These are phyloP conservation scores for Cytidiella melzeri DNA, from an alignment of 768 basidiomycete genomes.

Conservation along the genomic window DNA sequence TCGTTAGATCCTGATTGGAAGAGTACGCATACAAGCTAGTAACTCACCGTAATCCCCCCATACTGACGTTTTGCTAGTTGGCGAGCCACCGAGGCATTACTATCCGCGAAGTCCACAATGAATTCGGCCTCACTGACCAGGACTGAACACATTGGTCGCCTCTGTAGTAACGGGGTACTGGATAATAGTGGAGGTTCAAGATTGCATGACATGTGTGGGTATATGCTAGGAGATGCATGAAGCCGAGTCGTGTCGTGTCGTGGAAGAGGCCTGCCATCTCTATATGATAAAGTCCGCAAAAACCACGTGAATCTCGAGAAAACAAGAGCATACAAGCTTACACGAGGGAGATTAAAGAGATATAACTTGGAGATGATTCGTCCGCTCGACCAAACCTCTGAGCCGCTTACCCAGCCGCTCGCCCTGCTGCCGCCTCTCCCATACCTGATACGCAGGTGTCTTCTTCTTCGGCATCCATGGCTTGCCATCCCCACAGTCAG, in stretches of 20 bases:
- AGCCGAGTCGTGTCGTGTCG: neutral
- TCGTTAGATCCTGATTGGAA: constrained; percentile 68
- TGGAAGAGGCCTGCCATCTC: neutral
- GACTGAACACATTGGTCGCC: constrained; percentile 34
- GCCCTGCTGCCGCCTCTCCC: constrained; percentile 70
- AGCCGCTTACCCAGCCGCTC: constrained; percentile 66
- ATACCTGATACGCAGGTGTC: constrained; percentile 76
- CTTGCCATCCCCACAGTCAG: constrained; percentile 20
- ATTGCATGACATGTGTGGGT: neutral
- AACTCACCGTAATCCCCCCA: neutral
- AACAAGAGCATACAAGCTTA: neutral
- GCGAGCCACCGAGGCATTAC: constrained; percentile 65
- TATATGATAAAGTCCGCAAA: neutral
- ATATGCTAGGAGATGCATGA: neutral
- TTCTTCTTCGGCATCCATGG: constrained; percentile 80
- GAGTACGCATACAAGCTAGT: constrained; percentile 34
- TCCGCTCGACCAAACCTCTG: constrained; percentile 62
- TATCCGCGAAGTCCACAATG: constrained; percentile 66
- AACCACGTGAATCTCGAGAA: neutral
- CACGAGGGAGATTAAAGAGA: neutral
- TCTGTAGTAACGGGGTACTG: neutral
- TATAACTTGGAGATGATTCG: constrained; percentile 31
- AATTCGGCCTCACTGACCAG: constrained; percentile 53
- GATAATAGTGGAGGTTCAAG: neutral
- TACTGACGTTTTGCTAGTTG: constrained; percentile 39